Evolutionary conservation across 352 stramenopile species (phyloP), one percentile per base, ranked within the genome.

Genomic region (Salisapilia sapeloensis): DNA sequence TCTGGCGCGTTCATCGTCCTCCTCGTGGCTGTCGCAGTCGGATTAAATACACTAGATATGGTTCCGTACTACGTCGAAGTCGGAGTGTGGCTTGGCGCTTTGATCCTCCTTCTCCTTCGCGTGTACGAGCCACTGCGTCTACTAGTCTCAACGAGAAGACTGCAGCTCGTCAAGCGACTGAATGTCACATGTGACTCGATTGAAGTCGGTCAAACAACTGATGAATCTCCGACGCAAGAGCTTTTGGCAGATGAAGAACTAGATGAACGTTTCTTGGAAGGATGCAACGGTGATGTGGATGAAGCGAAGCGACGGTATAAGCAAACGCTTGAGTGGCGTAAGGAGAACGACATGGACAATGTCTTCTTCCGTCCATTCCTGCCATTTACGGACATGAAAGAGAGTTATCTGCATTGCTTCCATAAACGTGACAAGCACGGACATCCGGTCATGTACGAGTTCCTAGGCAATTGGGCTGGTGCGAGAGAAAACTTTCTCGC

Each of bases 361-460:
- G 71, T 81, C 40, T 53, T 84, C 26, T 16, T 71, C 24, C 53
- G 58, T n/a, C 60, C 60, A 8, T 56, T 54, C 15, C 48, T 53
- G 32, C 49, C 74, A 8, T 84, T 78, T 32, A 51, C 40, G 4
- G 44, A 52, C 14, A 80, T 84, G 47, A 81, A 81, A 42, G 60
- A 66, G 15, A 61, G 44, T 12, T 69, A 66, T 20, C 49, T 50
- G n/a, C 56, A 76, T 26, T 81, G 60, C 28, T 46, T 50, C 19
- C 69, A 84, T 55, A 81, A 81, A 39, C 67, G 61, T 14, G 65
- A 76, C 39, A 62, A 67, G 29, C 43, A 53, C 17, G 69, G 69
- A 3, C 60, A 78, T 24, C 58, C 50, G 2, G 47, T 84, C 24
- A 66, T 50, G 1, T 60, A 57, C 33, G 69, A 84, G 29, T 63